phyloP scores from a whole-genome alignment of 345 rosid genomes.

The Gynandropsis gynandra region DNA sequence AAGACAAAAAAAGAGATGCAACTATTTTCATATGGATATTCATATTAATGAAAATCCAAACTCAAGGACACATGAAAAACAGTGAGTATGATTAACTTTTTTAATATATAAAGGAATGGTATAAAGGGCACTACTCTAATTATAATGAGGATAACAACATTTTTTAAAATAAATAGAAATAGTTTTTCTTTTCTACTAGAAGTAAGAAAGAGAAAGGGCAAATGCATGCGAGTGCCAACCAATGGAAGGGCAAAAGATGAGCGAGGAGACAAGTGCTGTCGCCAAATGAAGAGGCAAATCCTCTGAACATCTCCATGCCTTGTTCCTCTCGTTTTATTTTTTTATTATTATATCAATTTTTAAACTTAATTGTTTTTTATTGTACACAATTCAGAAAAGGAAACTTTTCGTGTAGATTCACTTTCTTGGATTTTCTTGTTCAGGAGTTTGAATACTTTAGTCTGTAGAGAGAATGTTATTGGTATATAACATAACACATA shows the following conservation, averaged over 20 bases:
- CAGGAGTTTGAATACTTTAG: too few species aligned
- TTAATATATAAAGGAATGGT: conserved; percentile 20
- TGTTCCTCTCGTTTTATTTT: not conserved
- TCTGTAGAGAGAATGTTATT: too few species aligned
- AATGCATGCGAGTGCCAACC: conserved; percentile 37
- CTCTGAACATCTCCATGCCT: conserved; percentile 24
- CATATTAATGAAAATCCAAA: too few species aligned
- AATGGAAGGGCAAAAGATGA: conserved; percentile 40
- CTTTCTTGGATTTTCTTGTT: not conserved
- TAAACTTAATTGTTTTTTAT: not conserved
- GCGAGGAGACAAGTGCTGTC: conserved; percentile 44
- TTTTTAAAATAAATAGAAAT: conserved; percentile 21
- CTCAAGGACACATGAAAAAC: too few species aligned
- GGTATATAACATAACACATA: too few species aligned
- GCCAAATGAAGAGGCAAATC: conserved; percentile 42
- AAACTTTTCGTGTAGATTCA: not conserved
- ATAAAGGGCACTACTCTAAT: conserved; percentile 9
- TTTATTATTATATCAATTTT: not conserved
- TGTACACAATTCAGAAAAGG: not conserved
- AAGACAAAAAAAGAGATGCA: too few species aligned
- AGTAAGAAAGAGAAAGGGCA: conserved; percentile 11
- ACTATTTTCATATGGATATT: too few species aligned
- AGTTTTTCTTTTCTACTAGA: not conserved
- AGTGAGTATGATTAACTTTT: too few species aligned
- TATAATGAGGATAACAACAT: conserved; percentile 18